phyloP scores from a whole-genome alignment of 768 basidiomycete genomes.

The Leccinum truebloodii region DNA sequence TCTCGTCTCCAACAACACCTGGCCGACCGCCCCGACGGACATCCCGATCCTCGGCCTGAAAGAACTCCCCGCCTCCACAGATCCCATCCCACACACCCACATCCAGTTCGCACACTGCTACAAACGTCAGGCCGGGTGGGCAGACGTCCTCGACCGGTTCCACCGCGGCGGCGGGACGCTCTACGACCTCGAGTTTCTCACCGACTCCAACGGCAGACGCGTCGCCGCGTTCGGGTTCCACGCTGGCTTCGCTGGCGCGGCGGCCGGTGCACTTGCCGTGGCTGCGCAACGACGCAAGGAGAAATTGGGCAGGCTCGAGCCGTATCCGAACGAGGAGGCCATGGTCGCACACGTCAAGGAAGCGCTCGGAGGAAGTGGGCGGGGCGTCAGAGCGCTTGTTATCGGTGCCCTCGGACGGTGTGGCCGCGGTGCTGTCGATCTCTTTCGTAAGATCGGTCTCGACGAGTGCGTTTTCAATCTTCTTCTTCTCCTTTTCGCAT shows the following conservation, averaged over 20 bases:
- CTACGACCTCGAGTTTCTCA: conserved; percentile 96
- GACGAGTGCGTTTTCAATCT: conserved; percentile 51
- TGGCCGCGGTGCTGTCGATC: conserved; percentile 90
- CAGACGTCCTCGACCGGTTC: conserved; percentile 82
- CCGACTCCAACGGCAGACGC: conserved; percentile 78
- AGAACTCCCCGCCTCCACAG: conserved; percentile 83
- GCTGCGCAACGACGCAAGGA: conserved; percentile 64
- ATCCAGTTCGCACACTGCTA: conserved; percentile 99
- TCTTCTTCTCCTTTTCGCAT: neutral
- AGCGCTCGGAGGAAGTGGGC: conserved; percentile 64
- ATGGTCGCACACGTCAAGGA: conserved; percentile 78
- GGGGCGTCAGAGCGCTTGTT: conserved; percentile 82
- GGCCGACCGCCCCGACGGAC: conserved; percentile 75
- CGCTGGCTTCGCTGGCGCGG: conserved; percentile 98
- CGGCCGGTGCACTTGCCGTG: conserved; percentile 82
- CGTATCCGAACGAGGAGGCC: conserved; percentile 80
- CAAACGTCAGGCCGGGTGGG: conserved; percentile 95
- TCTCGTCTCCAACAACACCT: conserved; percentile 84
- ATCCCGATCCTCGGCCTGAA: conserved; percentile 93
- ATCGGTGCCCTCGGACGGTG: conserved; percentile 96
- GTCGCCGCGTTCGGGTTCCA: conserved; percentile 99
- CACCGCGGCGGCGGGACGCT: conserved; percentile 77
- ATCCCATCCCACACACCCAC: conserved; percentile 89
- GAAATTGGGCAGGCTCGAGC: conserved; percentile 66
- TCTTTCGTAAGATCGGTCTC: conserved; percentile 95